A percentile compares a stretch with the other conserved stretches of the same genome.
Evolutionary conservation across 805 yeast species (phyloP).

Genomic region (Pichia ethanolica): DNA sequence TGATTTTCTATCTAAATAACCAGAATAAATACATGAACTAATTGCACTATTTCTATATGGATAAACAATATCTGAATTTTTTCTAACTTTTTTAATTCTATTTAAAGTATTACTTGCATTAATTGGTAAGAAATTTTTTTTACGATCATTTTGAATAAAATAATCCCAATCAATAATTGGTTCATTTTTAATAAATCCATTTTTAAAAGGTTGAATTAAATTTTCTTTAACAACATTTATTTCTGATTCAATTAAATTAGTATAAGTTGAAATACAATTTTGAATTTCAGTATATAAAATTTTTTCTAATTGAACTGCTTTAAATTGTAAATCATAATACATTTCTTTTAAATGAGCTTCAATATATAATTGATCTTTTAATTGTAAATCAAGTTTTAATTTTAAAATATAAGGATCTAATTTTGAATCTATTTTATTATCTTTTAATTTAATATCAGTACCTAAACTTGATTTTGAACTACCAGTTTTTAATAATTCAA

Average conservation of each 20-base stretch:
- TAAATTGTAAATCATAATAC: constrained; percentile 52
- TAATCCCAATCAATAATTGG: constrained; percentile 66
- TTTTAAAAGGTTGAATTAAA: constrained; percentile 45
- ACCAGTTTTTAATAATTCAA: constrained; percentile 34
- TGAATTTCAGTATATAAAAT: constrained; percentile 59
- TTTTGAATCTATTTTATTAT: constrained; percentile 19
- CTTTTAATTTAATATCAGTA: constrained; percentile 18
- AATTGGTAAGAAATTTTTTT: constrained; percentile 35
- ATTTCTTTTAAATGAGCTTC: constrained; percentile 64
- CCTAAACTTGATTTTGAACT: constrained; percentile 28
- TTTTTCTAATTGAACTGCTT: constrained; percentile 58
- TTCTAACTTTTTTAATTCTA: constrained; percentile 34
- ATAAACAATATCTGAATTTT: constrained; percentile 43
- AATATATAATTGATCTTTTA: constrained; percentile 54
- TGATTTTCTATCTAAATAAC: constrained; percentile 52
- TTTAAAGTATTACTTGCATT: constrained; percentile 22
- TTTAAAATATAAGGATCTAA: constrained; percentile 60
- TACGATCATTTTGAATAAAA: constrained; percentile 41
- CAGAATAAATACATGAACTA: constrained; percentile 51
- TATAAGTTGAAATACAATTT: constrained; percentile 44
- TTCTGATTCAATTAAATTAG: constrained; percentile 45
- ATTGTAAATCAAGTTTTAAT: constrained; percentile 54
- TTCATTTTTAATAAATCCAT: constrained; percentile 47
- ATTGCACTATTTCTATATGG: constrained; percentile 46
- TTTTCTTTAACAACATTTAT: constrained; percentile 39